phyloP scores from a whole-genome alignment of 2,329 filamentous ascomycete genomes.

The Fusarium albidum region DNA sequence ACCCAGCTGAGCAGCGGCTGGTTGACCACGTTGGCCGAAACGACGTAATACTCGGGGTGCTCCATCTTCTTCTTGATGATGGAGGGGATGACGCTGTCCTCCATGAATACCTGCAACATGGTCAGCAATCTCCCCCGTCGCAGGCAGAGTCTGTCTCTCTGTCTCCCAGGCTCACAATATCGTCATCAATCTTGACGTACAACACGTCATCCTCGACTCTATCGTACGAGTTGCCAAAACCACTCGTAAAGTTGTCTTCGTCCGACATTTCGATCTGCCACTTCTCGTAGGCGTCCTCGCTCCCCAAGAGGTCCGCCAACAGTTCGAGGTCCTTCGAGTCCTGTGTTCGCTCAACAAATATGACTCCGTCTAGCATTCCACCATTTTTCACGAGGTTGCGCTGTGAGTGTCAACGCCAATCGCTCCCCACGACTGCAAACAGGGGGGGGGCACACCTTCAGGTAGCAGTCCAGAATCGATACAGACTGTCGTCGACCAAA shows the following conservation, averaged over 20 bases:
- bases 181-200: conserved; percentile 50
- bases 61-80: conserved; percentile 61
- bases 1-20: conserved; percentile 62
- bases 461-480: conserved; percentile 57
- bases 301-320: conserved; percentile 48
- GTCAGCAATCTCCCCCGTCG: background rate
- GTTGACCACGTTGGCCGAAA: conserved; percentile 66
- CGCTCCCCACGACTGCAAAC: background rate
- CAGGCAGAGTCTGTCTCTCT: rapidly evolving
- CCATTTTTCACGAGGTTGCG: conserved; percentile 55
- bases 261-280: conserved; percentile 46
- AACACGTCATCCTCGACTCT: conserved; percentile 56
- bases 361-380: conserved; percentile 54
- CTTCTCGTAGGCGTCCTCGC: conserved; percentile 48
- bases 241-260: conserved; percentile 40
- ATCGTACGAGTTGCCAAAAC: conserved; percentile 52
- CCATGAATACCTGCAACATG: conserved; percentile 44
- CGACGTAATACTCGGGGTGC: conserved; percentile 58
- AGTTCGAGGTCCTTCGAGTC: conserved; percentile 49
- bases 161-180: conserved; percentile 44
- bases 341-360: conserved; percentile 54
- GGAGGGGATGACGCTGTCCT: conserved; percentile 56
- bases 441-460: conserved; percentile 44
- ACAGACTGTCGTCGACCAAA: conserved; percentile 54
- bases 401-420: conserved; percentile 30